Percentiles rank a stretch among this genome's conserved stretches.
Conservation (phyloP, 2,329 filamentous ascomycete species). For the Ceratocystis harringtonii region DNA sequence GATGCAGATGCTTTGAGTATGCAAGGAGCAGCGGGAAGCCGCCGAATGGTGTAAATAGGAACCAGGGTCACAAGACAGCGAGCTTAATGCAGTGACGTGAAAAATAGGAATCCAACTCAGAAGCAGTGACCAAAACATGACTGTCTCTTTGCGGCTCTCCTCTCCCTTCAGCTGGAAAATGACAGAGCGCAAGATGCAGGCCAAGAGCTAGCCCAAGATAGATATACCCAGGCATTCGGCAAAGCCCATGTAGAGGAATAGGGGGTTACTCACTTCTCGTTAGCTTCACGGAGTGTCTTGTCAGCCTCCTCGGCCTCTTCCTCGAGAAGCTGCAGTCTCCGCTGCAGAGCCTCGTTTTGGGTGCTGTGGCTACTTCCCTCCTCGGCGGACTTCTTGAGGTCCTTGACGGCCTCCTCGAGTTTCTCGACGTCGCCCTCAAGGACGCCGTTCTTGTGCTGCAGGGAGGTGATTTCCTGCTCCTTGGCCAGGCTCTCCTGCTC, state of each 20-base stretch:
- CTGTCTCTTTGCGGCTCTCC: no score
- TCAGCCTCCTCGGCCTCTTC: conserved; percentile 96
- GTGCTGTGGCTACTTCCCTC: conserved; percentile 70
- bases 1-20: background rate
- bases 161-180: background rate
- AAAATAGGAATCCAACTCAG: background rate
- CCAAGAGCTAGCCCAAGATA: background rate
- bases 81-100: background rate
- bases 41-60: background rate
- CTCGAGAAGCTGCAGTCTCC: conserved; percentile 89
- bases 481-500: conserved; percentile 93
- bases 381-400: conserved; percentile 73
- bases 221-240: background rate
- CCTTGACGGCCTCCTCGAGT: conserved; percentile 68
- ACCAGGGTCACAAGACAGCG: background rate
- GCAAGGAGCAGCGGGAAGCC: background rate
- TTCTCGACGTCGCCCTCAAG: conserved; percentile 88
- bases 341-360: conserved; percentile 81
- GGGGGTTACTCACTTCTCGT: conserved; percentile 70
- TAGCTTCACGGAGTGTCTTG: conserved; percentile 89
- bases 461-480: conserved; percentile 95
- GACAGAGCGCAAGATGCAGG: background rate
- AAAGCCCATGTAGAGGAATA: background rate
- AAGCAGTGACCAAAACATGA: no score
- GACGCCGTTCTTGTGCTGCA: conserved; percentile 86